These are phyloP conservation scores for Coemansia sp. DNA, from an alignment of 192 early-diverging fungal species.

Conservation along the genomic window DNA sequence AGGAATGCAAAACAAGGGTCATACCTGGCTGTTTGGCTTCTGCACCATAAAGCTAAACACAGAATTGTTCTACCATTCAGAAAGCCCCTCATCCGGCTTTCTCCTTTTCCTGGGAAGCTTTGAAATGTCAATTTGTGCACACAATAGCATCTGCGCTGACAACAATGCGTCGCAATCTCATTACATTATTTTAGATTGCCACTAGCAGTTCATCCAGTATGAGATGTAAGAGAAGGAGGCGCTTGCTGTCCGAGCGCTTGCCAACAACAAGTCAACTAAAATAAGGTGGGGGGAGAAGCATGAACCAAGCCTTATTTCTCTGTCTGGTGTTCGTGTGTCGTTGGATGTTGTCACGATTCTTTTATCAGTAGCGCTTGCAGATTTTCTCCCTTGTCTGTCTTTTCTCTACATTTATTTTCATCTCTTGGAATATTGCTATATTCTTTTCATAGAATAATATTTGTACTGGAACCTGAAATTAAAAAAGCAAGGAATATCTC, in stretches of 20 bases:
- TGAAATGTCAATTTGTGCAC: neutral
- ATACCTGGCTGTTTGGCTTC: too few species aligned
- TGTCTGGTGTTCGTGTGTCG: neutral
- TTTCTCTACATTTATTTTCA: neutral
- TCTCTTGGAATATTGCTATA: neutral
- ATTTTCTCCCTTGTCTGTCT: neutral
- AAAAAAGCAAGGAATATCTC: too few species aligned
- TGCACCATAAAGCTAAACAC: too few species aligned
- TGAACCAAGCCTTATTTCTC: neutral
- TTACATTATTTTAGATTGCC: neutral
- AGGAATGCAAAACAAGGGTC: too few species aligned
- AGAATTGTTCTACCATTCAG: too few species aligned
- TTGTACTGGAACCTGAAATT: neutral
- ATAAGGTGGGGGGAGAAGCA: neutral
- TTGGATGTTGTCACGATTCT: neutral
- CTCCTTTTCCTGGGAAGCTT: too few species aligned
- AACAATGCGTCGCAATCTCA: neutral
- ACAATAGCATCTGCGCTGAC: neutral
- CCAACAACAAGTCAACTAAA: neutral
- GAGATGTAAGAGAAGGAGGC: neutral
- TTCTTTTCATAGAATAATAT: neutral
- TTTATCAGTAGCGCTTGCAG: neutral
- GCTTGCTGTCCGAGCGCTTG: neutral
- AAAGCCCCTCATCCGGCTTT: too few species aligned
- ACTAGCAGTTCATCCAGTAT: neutral